Base-by-base conservation (phyloP, 306 rosid genomes). In the Vachellia collinsii region DNA sequence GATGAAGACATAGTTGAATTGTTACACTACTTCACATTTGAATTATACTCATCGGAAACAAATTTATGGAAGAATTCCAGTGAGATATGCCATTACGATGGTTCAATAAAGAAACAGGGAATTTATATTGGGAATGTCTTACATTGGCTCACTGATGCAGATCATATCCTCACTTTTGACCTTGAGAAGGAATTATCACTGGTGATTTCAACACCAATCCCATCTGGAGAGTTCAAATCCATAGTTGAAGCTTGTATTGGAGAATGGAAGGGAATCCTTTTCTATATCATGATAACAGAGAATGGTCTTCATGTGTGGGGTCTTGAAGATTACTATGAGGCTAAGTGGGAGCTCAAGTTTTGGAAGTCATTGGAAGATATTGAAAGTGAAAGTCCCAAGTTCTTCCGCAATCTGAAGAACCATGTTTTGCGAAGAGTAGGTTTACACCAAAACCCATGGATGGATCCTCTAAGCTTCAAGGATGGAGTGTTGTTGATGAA, bases 251-350 rank as follows among this genome's bases (percentile, higher is more conserved):
- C 89, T 6, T 89, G 92, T 11, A 91, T 91, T 22, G 97, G 93
- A 44, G 97, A 91, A 73, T 82, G 83, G 19, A 82, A 76, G 38
- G 92, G 92, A 14, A 84, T 6, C 14, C 71, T 89, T 50, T 81
- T 84, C 36, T 89, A 85, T 84, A 86, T 88, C 20, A 81, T 85
- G 62, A 72, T 88, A 78, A 82, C 93, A 13, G 97, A 89, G 77
- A 51, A 78, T 39, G 97, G 93, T 46, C 81, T 91, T 14, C 87
- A 83, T 13, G 86, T 91, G 1, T 91, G 93, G 91, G 73, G 25
- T 41, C 93, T 91, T 43, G 92, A 88, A 69, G 92, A 89, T 38
- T 86, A 82, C 43, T 91, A 75, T 64, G 93, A 91, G 65, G 39
- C 53, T 43, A 78, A 85, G 10, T 91, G 93, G 97, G 78, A 13